Conservation (phyloP, 2,329 filamentous ascomycete species). For the Fusarium xyrophilum region DNA sequence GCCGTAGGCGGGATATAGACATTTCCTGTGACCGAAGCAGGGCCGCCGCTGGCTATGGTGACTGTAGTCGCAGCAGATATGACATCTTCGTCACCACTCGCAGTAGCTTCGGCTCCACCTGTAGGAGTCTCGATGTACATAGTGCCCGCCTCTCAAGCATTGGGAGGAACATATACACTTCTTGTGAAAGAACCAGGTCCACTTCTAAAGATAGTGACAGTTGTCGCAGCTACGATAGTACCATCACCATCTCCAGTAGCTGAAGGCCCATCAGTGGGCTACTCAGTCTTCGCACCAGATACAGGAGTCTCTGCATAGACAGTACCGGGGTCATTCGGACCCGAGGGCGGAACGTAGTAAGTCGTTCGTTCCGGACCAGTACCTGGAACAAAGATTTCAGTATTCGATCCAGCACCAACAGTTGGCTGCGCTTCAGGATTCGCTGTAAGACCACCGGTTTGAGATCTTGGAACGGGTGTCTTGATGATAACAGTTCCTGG, state of each 20-base stretch:
- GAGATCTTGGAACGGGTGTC: background rate
- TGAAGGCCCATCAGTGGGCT: background rate
- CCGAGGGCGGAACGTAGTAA: background rate
- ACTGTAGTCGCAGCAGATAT: background rate
- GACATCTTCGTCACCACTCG: background rate
- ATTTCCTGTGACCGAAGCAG: background rate
- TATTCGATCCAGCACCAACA: background rate
- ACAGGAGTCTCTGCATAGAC: background rate
- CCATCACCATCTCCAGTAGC: background rate
- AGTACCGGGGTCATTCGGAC: background rate
- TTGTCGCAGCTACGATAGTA: background rate
- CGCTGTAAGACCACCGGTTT: background rate
- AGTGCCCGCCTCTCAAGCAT: background rate
- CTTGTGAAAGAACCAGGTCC: background rate
- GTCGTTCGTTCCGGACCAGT: background rate
- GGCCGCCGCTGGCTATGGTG: background rate
- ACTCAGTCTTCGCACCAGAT: background rate
- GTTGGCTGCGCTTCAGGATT: background rate
- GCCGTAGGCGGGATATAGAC: background rate
- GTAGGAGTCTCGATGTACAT: background rate
- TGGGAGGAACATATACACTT: background rate
- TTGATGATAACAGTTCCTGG: constrained; percentile 19
- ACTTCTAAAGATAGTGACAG: background rate
- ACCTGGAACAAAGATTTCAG: background rate
- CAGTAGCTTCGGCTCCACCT: background rate